Evolutionary conservation across 2,329 filamentous ascomycete species (phyloP), one percentile per base, ranked within the genome.

Genomic region (Talaromyces sp.): DNA sequence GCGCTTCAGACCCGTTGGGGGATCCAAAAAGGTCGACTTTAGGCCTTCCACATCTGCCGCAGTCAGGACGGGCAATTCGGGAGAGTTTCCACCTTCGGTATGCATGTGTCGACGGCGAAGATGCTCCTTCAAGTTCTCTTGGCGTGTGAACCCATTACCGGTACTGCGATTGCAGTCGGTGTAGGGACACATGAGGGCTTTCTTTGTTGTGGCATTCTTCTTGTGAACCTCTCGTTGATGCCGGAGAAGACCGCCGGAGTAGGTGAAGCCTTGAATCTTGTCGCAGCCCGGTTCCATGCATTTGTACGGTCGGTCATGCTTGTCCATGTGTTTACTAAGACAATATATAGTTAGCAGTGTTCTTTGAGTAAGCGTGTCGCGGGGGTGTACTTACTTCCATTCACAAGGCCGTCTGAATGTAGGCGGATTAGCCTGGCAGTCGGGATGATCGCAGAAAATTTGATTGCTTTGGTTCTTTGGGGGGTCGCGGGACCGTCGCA

Each of bases 91-190:
- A 47, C 75, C 77, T 37, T 78, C 77, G 1, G 68, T 73, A 64
- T 84, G 83, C 49, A 85, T 89, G 75, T 98, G 94, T n/a, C 96
- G 91, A 31, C 94, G 89, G 22, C 94, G 90, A 19, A 97, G 82
- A 78, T 98, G 94, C 79, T 98, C 94, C 74, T 94, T 93, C 3
- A 97, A 83, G 72, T 98, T 98, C 79, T 98, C 94, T 73, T 93
- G 91, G 59, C 94, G 88, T 9, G 93, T 96, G 77, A 98, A 98
- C 25, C 93, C 93, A 72, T 92, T 91, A 68, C 92, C 93, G 0
- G 87, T 89, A 73, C 93, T 91, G 43, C 94, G 90, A 76, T 97
- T 97, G 84, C 94, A 98, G 74, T 92, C 92, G 43, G 83, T 78
- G 72, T 94, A 90, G 0, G 93, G 93, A 73, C 94, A 98, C 81